Conservation (phyloP, 129 eudicot genomes). For the Flaveria sonorensis region DNA sequence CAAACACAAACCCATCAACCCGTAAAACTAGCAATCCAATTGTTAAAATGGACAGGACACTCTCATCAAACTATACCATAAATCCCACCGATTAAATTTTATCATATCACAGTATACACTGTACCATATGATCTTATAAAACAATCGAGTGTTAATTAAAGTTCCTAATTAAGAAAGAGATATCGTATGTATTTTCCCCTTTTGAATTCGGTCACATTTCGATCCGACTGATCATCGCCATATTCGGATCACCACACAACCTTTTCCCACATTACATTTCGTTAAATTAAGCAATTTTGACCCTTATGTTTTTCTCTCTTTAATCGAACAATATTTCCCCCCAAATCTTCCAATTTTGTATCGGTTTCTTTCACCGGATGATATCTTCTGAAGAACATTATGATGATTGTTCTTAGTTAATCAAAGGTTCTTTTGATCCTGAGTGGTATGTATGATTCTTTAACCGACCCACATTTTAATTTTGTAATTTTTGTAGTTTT, state of each 20-base stretch:
- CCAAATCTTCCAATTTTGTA: conserved; percentile 15
- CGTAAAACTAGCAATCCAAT: too few species aligned
- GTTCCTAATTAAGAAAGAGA: neutral
- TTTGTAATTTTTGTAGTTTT: conserved; percentile 1
- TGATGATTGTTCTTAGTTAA: conserved; percentile 21
- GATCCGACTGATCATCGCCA: conserved; percentile 21
- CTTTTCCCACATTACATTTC: conserved; percentile 31
- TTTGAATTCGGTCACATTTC: neutral
- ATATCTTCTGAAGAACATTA: conserved; percentile 4
- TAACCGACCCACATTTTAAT: conserved; percentile 14
- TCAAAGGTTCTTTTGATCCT: conserved; percentile 23
- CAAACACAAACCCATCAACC: too few species aligned
- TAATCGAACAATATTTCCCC: conserved; percentile 23
- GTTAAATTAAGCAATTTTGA: conserved; percentile 19
- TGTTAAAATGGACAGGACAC: too few species aligned
- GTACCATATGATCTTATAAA: too few species aligned
- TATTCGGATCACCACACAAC: conserved; percentile 48
- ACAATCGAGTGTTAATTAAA: too few species aligned
- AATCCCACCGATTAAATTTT: too few species aligned
- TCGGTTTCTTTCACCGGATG: conserved; percentile 20
- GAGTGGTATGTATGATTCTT: conserved; percentile 20
- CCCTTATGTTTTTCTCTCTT: conserved; percentile 20
- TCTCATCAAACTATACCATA: too few species aligned
- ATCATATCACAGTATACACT: too few species aligned
- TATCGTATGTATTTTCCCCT: too few species aligned